A percentile compares a stretch with the other conserved stretches of the same genome.
These are phyloP conservation scores for Colletotrichum echinochloae DNA, from an alignment of 2,329 filamentous ascomycete species.

Conservation along the genomic window DNA sequence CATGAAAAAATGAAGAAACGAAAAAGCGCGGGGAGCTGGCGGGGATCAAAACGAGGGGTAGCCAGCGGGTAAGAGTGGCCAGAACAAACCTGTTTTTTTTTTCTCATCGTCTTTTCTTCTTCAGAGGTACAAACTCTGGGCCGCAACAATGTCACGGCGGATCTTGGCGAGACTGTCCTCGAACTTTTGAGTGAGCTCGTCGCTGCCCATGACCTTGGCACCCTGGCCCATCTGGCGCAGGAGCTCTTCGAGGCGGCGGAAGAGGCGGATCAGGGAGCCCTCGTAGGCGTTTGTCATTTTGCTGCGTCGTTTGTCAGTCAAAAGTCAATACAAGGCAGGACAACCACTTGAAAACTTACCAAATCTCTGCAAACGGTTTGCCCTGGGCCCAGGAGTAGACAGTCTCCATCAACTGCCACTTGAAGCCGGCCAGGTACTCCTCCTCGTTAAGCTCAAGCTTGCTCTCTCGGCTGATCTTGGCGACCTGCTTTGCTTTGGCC, in stretches of 20 bases:
- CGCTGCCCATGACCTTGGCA: slow-evolving; percentile 97
- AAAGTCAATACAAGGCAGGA: background rate
- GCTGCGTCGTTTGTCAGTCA: slow-evolving; percentile 60
- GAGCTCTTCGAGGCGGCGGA: slow-evolving; percentile 94
- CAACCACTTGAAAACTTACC: slow-evolving; percentile 72
- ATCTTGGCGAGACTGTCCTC: slow-evolving; percentile 88
- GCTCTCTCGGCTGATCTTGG: slow-evolving; percentile 94
- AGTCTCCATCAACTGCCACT: slow-evolving; percentile 97
- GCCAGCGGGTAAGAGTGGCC: background rate
- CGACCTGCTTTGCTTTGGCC: slow-evolving; percentile 86
- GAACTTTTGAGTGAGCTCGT: slow-evolving; percentile 93
- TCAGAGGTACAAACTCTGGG: slow-evolving; percentile 92
- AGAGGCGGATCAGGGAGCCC: slow-evolving; percentile 94
- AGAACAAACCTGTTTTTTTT: slow-evolving; percentile 19
- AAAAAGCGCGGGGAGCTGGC: background rate
- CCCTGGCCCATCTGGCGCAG: slow-evolving; percentile 96
- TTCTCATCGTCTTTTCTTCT: slow-evolving; percentile 19
- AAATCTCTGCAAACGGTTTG: slow-evolving; percentile 91
- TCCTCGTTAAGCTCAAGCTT: slow-evolving; percentile 96
- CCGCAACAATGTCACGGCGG: slow-evolving; percentile 91
- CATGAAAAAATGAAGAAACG: slow-evolving; percentile 26
- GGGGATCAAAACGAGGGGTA: background rate
- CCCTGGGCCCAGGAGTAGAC: slow-evolving; percentile 93
- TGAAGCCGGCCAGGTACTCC: slow-evolving; percentile 89
- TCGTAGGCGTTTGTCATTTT: slow-evolving; percentile 99